These are phyloP conservation scores for Favolaschia claudopus DNA, from an alignment of 768 basidiomycete genomes.

Conservation along the genomic window DNA sequence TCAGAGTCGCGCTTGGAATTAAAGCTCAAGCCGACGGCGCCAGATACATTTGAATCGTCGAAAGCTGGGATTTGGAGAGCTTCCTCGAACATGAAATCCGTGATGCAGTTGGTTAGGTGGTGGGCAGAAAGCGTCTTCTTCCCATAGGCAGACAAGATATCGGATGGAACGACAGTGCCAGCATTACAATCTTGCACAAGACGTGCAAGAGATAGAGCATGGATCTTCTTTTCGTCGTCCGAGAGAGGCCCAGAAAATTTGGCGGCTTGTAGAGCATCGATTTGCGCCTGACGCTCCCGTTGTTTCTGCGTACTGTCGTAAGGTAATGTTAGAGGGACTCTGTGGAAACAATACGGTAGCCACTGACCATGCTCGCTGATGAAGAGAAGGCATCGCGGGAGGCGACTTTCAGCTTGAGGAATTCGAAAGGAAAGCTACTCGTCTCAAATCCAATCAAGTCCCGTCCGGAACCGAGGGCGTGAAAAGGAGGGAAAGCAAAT, in stretches of 20 bases:
- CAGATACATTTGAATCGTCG: conserved; percentile 36
- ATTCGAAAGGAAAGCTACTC: neutral
- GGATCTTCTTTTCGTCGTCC: conserved; percentile 52
- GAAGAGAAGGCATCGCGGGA: conserved; percentile 20
- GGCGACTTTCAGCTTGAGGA: neutral
- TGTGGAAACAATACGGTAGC: conserved; percentile 8
- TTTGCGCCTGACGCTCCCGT: conserved; percentile 50
- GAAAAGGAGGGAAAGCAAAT: neutral
- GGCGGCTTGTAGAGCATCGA: conserved; percentile 47
- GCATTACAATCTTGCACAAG: conserved; percentile 54
- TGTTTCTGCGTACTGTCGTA: conserved; percentile 52
- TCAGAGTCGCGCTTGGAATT: conserved; percentile 36
- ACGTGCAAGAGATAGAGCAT: conserved; percentile 55
- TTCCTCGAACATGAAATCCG: conserved; percentile 59
- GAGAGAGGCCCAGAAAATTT: conserved; percentile 53
- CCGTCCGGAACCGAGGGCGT: neutral
- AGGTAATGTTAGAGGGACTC: neutral
- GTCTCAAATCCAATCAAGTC: neutral
- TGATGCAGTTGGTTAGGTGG: conserved; percentile 64
- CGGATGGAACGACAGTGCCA: conserved; percentile 47
- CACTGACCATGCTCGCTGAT: conserved; percentile 20
- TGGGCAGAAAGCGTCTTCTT: conserved; percentile 59
- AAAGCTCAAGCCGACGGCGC: conserved; percentile 18
- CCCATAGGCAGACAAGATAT: conserved; percentile 52
- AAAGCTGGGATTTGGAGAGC: conserved; percentile 16